phyloP scores from a whole-genome alignment of 768 basidiomycete species.

The Trametes cingulata region DNA sequence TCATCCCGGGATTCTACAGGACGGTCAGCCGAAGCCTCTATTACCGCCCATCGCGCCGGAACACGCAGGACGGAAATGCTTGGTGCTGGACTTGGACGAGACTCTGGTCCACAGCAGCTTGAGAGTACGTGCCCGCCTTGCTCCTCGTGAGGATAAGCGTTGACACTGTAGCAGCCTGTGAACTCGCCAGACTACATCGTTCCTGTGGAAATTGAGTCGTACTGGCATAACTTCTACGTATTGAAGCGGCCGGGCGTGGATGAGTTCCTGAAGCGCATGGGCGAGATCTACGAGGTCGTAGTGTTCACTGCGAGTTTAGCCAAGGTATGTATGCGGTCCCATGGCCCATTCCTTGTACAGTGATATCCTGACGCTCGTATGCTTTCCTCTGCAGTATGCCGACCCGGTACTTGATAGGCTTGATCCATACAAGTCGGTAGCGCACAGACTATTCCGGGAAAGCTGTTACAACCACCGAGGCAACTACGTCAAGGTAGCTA shows the following conservation, averaged over 20 bases:
- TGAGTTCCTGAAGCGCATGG: slow-evolving; percentile 95
- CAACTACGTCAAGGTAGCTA: slow-evolving; percentile 92
- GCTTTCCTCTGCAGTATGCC: slow-evolving; percentile 67
- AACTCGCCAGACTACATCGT: slow-evolving; percentile 84
- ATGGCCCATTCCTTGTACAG: background rate
- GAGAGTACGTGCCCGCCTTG: slow-evolving; percentile 58
- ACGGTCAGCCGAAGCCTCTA: slow-evolving; percentile 82
- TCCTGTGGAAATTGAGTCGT: slow-evolving; percentile 97
- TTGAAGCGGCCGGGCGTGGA: slow-evolving; percentile 99
- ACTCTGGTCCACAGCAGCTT: slow-evolving; percentile 96
- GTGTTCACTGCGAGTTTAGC: slow-evolving; percentile 97
- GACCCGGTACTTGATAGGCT: slow-evolving; percentile 98
- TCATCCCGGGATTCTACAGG: slow-evolving; percentile 43
- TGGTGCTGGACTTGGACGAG: slow-evolving; percentile 95
- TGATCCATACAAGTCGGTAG: slow-evolving; percentile 86
- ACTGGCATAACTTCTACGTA: slow-evolving; percentile 98
- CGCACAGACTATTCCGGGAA: slow-evolving; percentile 94
- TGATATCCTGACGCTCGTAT: background rate
- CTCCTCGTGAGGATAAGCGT: background rate
- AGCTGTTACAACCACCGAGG: slow-evolving; percentile 99
- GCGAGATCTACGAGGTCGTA: slow-evolving; percentile 96
- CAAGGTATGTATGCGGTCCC: slow-evolving; percentile 60
- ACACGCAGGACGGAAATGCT: slow-evolving; percentile 89
- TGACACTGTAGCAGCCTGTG: slow-evolving; percentile 58
- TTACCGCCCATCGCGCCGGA: slow-evolving; percentile 81